Conservation (phyloP, 371 early-diverging fungal genomes). For the Lichtheimia ramosa region DNA sequence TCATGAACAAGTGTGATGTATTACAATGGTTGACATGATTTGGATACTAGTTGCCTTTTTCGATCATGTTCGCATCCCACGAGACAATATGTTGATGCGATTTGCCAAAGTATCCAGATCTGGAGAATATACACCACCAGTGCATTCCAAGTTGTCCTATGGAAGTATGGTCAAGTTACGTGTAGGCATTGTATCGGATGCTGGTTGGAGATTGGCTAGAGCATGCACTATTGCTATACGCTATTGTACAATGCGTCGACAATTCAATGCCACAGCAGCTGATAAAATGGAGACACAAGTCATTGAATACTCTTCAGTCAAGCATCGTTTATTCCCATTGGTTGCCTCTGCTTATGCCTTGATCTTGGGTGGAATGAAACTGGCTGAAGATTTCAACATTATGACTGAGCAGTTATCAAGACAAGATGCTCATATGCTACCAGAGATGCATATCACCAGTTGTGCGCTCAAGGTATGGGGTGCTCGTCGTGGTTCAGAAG, state of each 20-base stretch:
- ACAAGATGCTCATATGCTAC: slow-evolving; percentile 51
- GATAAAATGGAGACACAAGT: slow-evolving; percentile 62
- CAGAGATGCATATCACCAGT: slow-evolving; percentile 79
- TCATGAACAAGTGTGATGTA: not conserved
- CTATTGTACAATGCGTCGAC: slow-evolving; percentile 75
- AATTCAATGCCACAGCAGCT: slow-evolving; percentile 44
- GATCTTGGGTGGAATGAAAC: slow-evolving; percentile 56
- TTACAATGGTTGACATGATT: not conserved
- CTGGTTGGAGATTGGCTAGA: slow-evolving; percentile 51
- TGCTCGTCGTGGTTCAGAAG: slow-evolving; percentile 66
- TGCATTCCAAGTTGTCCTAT: slow-evolving; percentile 66
- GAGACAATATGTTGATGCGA: slow-evolving; percentile 79
- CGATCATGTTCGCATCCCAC: slow-evolving; percentile 72
- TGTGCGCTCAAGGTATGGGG: slow-evolving; percentile 79
- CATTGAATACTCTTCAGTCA: slow-evolving; percentile 74
- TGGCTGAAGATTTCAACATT: slow-evolving; percentile 51
- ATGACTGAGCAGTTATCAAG: slow-evolving; percentile 52
- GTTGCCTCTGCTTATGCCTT: slow-evolving; percentile 70
- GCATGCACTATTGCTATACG: slow-evolving; percentile 72
- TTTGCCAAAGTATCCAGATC: slow-evolving; percentile 69
- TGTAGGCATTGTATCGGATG: slow-evolving; percentile 62
- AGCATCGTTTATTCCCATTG: slow-evolving; percentile 71
- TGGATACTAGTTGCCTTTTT: slow-evolving; percentile 56
- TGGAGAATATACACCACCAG: slow-evolving; percentile 60
- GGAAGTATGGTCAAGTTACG: slow-evolving; percentile 79